Evolutionary conservation across 2,329 filamentous ascomycete genomes (phyloP).

Genomic region (Pochonia chlamydosporia): DNA sequence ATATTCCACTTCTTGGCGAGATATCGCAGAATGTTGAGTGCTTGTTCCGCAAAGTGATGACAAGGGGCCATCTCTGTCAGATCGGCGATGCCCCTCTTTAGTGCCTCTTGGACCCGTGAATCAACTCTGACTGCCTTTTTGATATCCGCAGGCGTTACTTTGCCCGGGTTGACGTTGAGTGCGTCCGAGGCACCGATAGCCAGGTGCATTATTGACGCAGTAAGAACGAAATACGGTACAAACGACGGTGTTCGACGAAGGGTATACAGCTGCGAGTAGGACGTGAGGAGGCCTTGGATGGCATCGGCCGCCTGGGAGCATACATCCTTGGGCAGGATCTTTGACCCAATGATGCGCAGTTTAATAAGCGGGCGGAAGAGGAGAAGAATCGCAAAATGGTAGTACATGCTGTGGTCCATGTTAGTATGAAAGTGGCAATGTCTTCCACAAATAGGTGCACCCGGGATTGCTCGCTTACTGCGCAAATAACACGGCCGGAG

Average conservation of each 20-base stretch:
- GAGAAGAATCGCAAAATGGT: conserved; percentile 64
- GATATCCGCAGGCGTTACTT: conserved; percentile 16
- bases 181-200: conserved; percentile 40
- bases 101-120: conserved; percentile 35
- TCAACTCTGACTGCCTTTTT: conserved; percentile 29
- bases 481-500: conserved; percentile 66
- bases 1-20: conserved; percentile 55
- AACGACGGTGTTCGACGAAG: conserved; percentile 54
- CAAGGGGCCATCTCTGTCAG: conserved; percentile 56
- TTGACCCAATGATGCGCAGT: conserved; percentile 55
- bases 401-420: conserved; percentile 52
- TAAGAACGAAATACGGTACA: conserved; percentile 57
- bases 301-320: conserved; percentile 58
- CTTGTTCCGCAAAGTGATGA: conserved; percentile 55
- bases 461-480: conserved; percentile 49
- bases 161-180: conserved; percentile 8
- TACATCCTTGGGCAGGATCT: conserved; percentile 58
- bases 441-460: too few species aligned
- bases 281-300: conserved; percentile 49
- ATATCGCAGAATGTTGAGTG: conserved; percentile 53
- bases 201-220: conserved; percentile 55
- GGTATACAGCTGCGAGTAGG: conserved; percentile 54
- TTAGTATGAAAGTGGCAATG: background rate
- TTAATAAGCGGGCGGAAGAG: conserved; percentile 70
- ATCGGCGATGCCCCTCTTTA: conserved; percentile 50